Conservation (phyloP, 768 basidiomycete genomes). For the Mycena filopes region DNA sequence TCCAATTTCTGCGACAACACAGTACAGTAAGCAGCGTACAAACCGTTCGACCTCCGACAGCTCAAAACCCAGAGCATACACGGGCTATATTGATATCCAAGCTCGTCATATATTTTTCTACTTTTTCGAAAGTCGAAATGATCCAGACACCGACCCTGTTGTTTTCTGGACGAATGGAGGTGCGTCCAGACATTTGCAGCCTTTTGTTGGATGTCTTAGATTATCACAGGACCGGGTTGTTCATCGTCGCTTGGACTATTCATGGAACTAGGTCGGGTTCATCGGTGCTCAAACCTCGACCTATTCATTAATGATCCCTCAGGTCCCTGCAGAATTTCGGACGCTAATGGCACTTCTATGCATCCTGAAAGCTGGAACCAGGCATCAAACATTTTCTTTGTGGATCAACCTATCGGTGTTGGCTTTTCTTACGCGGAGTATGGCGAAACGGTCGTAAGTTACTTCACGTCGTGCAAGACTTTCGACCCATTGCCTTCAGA, state of each 20-base stretch:
- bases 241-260: conserved; percentile 67
- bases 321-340: conserved; percentile 78
- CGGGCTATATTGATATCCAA: conserved; percentile 74
- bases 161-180: conserved; percentile 68
- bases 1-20: conserved; percentile 52
- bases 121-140: conserved; percentile 77
- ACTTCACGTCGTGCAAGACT: background rate
- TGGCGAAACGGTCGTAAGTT: conserved; percentile 65
- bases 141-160: conserved; percentile 69
- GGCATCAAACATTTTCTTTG: conserved; percentile 70
- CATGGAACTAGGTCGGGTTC: conserved; percentile 68
- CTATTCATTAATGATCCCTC: background rate
- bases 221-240: conserved; percentile 51
- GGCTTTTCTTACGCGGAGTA: conserved; percentile 74
- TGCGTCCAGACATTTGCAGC: background rate
- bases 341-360: conserved; percentile 55
- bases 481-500: background rate
- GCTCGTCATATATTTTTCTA: conserved; percentile 77
- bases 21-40: conserved; percentile 43
- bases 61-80: conserved; percentile 56
- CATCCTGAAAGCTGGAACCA: conserved; percentile 74
- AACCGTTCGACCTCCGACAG: background rate
- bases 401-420: conserved; percentile 70
- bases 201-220: background rate
- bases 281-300: background rate